Evolutionary conservation across 2,329 filamentous ascomycete species (phyloP), one percentile per base, ranked within the genome.

Genomic region (Sphaerulina vaccinii): DNA sequence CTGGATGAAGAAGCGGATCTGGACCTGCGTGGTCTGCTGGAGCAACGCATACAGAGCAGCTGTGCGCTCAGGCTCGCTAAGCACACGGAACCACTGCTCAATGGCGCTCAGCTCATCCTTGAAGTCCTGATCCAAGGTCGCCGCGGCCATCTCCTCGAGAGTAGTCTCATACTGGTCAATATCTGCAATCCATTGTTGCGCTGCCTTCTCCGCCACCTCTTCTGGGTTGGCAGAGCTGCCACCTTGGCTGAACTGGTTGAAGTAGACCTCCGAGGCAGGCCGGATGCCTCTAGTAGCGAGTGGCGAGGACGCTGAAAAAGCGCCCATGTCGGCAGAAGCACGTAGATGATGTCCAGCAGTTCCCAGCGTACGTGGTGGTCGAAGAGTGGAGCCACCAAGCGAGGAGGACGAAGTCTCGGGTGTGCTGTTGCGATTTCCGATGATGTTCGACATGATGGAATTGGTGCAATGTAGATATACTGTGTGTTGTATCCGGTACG

Each of bases 81-180:
- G 78, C 48, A 99, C 93, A 57, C 91, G 87, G 73, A 99, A 99
- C 93, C 93, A 99, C 77, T 99, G 93, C 75, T 99, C 93, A 68
- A 99, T 99, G 62, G 93, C 93, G 69, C 90, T 96, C 55, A 99
- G 82, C 73, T 99, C 93, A 73, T 97, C 93, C 76, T 99, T 99
- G 79, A 99, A 99, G 69, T 99, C 93, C 76, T 99, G 93, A 69
- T 99, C 93, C 49, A 97, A 78, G n/a, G 93, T 97, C 22, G 93
- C 93, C 24, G 92, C 91, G 37, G 93, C 93, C 93, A 99, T 99
- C 71, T 99, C 93, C 73, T 97, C 93, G 66, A 99, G 74, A 1
- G 93, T 99, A n/a, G 86, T 95, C 78, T 99, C 93, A 67, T 96
- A 96, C 71, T 97, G 92, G 70, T 99, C 93, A 62, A 99, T 97